These are phyloP conservation scores for Goffeauzyma gilvescens DNA, from an alignment of 768 basidiomycete species.

Conservation along the genomic window DNA sequence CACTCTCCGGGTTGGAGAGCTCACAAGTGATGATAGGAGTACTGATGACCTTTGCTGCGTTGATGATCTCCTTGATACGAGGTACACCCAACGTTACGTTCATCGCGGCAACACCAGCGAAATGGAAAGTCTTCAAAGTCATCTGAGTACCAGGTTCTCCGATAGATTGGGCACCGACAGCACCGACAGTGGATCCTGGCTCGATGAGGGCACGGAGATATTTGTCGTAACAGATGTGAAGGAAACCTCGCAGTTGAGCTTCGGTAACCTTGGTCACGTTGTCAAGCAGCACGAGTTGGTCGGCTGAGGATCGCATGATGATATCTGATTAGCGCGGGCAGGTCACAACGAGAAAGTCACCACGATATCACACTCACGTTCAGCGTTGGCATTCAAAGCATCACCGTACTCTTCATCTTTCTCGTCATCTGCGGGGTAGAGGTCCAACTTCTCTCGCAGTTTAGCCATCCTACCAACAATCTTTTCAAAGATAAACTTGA, in stretches of 20 bases:
- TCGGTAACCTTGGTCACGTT: slow-evolving; percentile 80
- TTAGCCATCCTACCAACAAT: slow-evolving; percentile 49
- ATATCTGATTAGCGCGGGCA: slow-evolving; percentile 1
- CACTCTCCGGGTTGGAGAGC: slow-evolving; percentile 56
- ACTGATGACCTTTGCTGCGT: slow-evolving; percentile 88
- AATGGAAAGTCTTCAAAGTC: slow-evolving; percentile 99
- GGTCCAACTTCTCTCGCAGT: slow-evolving; percentile 51
- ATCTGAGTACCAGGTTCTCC: slow-evolving; percentile 99
- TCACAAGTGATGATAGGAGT: slow-evolving; percentile 98
- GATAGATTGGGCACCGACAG: slow-evolving; percentile 95
- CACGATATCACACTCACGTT: slow-evolving; percentile 45
- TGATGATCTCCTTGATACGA: slow-evolving; percentile 99
- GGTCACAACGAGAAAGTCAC: background rate
- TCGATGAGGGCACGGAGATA: slow-evolving; percentile 93
- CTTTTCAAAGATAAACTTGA: slow-evolving; percentile 49
- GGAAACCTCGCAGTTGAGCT: slow-evolving; percentile 55
- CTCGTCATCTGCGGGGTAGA: slow-evolving; percentile 60
- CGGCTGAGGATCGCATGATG: too few relatives aligned
- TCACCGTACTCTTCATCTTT: slow-evolving; percentile 51
- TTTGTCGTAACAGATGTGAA: slow-evolving; percentile 72
- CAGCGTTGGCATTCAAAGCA: slow-evolving; percentile 53
- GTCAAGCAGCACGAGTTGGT: slow-evolving; percentile 42
- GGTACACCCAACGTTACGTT: slow-evolving; percentile 99
- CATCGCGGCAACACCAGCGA: slow-evolving; percentile 99
- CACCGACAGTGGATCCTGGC: slow-evolving; percentile 94